Percentiles rank a stretch among this genome's conserved stretches.
phyloP scores from a whole-genome alignment of 306 rosid genomes.

The Vigna unguiculata region DNA sequence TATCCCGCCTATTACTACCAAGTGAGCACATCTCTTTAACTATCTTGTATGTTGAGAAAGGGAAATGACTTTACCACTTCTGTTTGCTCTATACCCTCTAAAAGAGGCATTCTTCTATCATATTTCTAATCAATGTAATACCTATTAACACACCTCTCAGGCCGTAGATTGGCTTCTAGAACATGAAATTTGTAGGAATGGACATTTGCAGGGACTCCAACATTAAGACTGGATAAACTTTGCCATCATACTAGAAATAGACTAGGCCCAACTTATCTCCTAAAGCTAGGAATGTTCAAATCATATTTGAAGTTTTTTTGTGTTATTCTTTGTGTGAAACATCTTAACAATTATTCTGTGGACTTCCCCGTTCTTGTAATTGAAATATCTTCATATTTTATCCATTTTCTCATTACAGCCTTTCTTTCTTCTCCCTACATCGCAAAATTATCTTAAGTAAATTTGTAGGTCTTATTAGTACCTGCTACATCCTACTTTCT shows the following conservation, averaged over 20 bases:
- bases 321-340: not conserved
- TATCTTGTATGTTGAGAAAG: constrained; percentile 30
- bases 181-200: not conserved
- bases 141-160: not conserved
- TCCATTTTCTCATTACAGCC: not conserved
- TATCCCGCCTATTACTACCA: constrained; percentile 88
- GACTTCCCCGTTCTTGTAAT: not conserved
- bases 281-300: not conserved
- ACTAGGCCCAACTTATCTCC: not conserved
- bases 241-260: not conserved
- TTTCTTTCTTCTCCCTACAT: not conserved
- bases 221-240: not conserved
- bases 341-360: not conserved
- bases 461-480: not conserved
- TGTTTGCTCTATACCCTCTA: constrained; percentile 7
- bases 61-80: constrained; percentile 23
- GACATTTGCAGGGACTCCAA: not conserved
- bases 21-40: constrained; percentile 54
- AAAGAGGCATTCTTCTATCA: not conserved
- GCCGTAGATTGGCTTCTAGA: not conserved
- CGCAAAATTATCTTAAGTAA: not conserved
- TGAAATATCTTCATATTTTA: not conserved
- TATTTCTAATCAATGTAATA: not conserved
- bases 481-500: constrained; percentile 4
- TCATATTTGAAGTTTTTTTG: not conserved